Evolutionary conservation across 257 asterid genomes (phyloP), one percentile per base, ranked within the genome.

Genomic region (Oldenlandia corymbosa): DNA sequence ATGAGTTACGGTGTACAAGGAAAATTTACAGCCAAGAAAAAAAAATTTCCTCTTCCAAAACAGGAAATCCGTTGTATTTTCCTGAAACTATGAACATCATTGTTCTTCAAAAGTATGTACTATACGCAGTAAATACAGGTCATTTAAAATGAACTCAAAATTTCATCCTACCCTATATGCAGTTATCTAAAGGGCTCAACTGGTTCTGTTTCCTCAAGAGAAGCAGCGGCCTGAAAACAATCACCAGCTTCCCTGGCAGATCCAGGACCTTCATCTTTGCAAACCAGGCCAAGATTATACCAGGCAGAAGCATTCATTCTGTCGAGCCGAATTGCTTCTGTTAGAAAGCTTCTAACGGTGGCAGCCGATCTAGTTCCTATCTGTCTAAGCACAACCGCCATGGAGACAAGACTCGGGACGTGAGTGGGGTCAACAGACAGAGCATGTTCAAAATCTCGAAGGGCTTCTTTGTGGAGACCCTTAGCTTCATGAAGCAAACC

Each of bases 401-500:
- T 73, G 66, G 85, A 81, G 74, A 87, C 85, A 20, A 93, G 85
- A 72, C 95, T 89, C 10, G 90, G 85, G 62, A 79, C 91, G n/a
- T 84, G 90, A 7, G 47, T 68, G 11, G 97, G 96, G 64, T 87
- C 85, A 5, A 84, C 48, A 46, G 58, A 84, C 63, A 89, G 79
- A 63, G 97, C 93, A n/a, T 77, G 76, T 30, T 32, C 60, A 54
- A 73, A 90, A 18, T 88, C 87, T 66, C 45, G 64, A 31, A 87
- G 72, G 4, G 99, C 95, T 78, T 86, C 94, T 72, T 75, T 77
- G 59, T 60, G 45, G 45, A 73, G 63, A 42, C 85, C 91, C 74
- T 72, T 81, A 17, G 90, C 90, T 78, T 89, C 96, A 10, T 87
- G 76, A 49, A 89, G 90, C 79, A 83, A 68, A 67, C 99, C 99